Conservation (phyloP, 2,329 filamentous ascomycete genomes). For the Ilyonectria mors-panacis region DNA sequence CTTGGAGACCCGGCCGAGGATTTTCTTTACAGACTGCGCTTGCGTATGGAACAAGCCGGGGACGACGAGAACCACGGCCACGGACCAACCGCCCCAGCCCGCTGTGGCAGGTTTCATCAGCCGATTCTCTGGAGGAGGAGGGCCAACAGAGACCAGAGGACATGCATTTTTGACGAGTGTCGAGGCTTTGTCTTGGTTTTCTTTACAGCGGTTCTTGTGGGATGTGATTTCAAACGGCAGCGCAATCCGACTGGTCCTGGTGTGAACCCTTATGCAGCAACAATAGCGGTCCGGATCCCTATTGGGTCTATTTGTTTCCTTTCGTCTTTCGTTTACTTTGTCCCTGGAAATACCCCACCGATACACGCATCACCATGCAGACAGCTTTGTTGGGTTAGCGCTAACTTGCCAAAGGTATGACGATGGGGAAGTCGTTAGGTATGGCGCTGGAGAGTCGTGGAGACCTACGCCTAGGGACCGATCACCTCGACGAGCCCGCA, state of each 20-base stretch:
- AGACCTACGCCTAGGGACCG: constrained; percentile 69
- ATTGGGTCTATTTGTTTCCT: constrained; percentile 20
- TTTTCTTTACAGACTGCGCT: background rate
- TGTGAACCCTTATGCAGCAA: constrained; percentile 2
- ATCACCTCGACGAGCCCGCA: constrained; percentile 57
- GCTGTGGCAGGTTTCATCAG: constrained; percentile 8
- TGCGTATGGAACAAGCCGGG: background rate
- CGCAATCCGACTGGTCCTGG: background rate
- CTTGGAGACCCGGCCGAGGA: background rate
- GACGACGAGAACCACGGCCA: background rate
- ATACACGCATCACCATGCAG: constrained; percentile 1
- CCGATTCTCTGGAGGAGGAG: background rate
- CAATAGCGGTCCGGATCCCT: constrained; percentile 2
- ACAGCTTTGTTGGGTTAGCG: constrained; percentile 10
- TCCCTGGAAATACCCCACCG: constrained; percentile 12
- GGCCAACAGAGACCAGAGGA: background rate
- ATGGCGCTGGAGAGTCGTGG: constrained; percentile 74
- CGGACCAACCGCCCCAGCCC: background rate
- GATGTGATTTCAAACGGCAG: constrained; percentile 2
- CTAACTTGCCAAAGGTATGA: constrained; percentile 63
- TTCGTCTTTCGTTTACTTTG: constrained; percentile 19
- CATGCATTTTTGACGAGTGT: constrained; percentile 8
- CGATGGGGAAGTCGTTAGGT: constrained; percentile 73
- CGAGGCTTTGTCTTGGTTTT: background rate
- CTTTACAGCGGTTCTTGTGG: background rate